phyloP scores from a whole-genome alignment of 805 yeast genomes.

The Tetrapisispora iriomotensis region DNA sequence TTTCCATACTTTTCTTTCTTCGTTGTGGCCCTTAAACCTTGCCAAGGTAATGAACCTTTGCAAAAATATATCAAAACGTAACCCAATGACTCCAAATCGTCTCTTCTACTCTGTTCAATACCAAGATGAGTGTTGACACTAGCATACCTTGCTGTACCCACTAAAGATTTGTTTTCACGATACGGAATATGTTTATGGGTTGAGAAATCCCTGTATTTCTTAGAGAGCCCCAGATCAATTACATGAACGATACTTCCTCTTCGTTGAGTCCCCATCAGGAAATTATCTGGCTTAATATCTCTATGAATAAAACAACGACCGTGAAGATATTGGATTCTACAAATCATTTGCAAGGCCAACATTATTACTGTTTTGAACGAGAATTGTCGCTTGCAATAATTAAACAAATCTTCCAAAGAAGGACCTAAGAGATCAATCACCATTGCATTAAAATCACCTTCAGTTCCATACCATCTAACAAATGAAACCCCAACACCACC shows the following conservation, averaged over 20 bases:
- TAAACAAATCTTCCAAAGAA: constrained; percentile 87
- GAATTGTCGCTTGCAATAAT: constrained; percentile 89
- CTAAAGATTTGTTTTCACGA: constrained; percentile 88
- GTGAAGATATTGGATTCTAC: constrained; percentile 91
- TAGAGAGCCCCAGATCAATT: constrained; percentile 89
- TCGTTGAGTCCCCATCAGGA: constrained; percentile 79
- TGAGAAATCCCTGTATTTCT: constrained; percentile 88
- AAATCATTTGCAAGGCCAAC: constrained; percentile 87
- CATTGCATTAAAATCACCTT: constrained; percentile 93
- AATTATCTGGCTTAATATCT: constrained; percentile 81
- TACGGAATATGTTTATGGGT: constrained; percentile 92
- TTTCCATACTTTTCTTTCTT: constrained; percentile 96
- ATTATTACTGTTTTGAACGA: constrained; percentile 87
- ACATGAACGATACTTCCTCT: constrained; percentile 93
- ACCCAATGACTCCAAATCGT: constrained; percentile 90
- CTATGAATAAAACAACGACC: constrained; percentile 86
- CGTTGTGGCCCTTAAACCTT: constrained; percentile 92
- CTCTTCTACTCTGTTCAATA: constrained; percentile 92
- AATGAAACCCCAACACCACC: constrained; percentile 98
- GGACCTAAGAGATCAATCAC: constrained; percentile 95
- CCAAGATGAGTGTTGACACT: constrained; percentile 93
- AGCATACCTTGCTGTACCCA: constrained; percentile 97
- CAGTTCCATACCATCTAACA: constrained; percentile 94
- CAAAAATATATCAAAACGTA: constrained; percentile 91
- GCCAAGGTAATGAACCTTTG: constrained; percentile 97